Evolutionary conservation across 177 flowering plant species (phyloP), one percentile per base, ranked within the genome.

Genomic region (Tripterygium wilfordii): DNA sequence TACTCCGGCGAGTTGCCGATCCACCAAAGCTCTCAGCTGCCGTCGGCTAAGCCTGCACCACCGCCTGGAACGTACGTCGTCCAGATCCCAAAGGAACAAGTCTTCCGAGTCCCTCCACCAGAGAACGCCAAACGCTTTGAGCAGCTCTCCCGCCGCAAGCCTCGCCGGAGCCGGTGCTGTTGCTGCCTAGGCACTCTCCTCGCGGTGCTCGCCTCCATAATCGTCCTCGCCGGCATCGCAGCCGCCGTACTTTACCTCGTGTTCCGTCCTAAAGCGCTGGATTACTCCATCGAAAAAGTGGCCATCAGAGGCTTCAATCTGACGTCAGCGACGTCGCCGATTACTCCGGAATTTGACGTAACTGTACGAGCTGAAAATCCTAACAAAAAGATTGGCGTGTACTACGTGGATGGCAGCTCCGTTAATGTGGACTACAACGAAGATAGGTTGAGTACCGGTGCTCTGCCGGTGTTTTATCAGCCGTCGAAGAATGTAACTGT

Each of bases 31-130:
- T 58, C 22, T 2, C 9, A 30, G 39, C 58, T 24, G 52, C 72
- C 50, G 23, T 23, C 71, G 18, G 72, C 53, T 0, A 69, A 65
- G 29, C 78, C 67, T 0, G 45, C 82, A 0, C 50, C 49, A 1
- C 65, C 72, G 8, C 67, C 83, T 1, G 79, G 82, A 0, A 85
- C 96, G 2, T 85, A 82, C 68, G 80, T 92, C 14, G 65, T 92
- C 47, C 94, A 80, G 51, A 46, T 92, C 48, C 98, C 98, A 16
- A 88, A 84, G 38, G 96, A 92, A 36, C 94, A 83, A 44, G 64
- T 92, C 57, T 85, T 72, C 83, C 81, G 80, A 3, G 51, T 69
- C 28, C 96, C 98, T 0, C 84, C 96, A 2, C 88, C 90, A 12
- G 85, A 75, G 26, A 88, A 83, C 50, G 78, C 76, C 31, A 38